phyloP scores from a whole-genome alignment of 2,329 filamentous ascomycete species.

The Ceratocystis cacaofunesta region DNA sequence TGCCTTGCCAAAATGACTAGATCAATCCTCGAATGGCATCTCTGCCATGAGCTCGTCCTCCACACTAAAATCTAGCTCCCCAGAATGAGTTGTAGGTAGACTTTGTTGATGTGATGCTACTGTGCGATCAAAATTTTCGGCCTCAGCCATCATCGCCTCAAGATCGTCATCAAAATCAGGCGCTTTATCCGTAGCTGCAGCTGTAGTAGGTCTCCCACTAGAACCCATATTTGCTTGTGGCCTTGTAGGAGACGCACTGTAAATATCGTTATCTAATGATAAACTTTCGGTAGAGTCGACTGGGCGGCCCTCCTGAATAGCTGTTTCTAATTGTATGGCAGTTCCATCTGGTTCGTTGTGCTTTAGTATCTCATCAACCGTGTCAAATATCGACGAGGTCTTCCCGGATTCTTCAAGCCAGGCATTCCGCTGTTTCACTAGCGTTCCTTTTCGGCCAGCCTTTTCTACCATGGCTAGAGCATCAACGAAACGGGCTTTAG shows the following conservation, averaged over 20 bases:
- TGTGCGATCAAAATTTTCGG: conserved; percentile 23
- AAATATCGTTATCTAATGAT: conserved; percentile 35
- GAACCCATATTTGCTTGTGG: conserved; percentile 11
- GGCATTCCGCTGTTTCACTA: conserved; percentile 59
- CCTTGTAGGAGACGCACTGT: conserved; percentile 36
- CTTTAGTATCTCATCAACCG: conserved; percentile 21
- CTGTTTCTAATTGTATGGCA: background rate
- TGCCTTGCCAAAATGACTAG: background rate
- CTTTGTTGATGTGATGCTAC: background rate
- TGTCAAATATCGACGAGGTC: conserved; percentile 24
- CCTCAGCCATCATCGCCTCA: conserved; percentile 39
- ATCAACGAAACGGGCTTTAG: conserved; percentile 85
- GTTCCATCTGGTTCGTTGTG: conserved; percentile 5
- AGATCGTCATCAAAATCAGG: conserved; percentile 26
- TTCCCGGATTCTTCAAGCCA: conserved; percentile 68
- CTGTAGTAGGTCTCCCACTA: background rate
- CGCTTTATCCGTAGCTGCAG: conserved; percentile 26
- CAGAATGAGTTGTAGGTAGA: conserved; percentile 16
- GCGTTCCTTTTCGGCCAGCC: conserved; percentile 66
- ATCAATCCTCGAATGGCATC: conserved; percentile 26
- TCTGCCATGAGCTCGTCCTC: conserved; percentile 56
- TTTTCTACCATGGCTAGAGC: conserved; percentile 85
- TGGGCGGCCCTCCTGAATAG: background rate
- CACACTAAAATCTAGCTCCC: conserved; percentile 36
- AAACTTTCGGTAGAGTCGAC: background rate